phyloP scores from a whole-genome alignment of 257 asterid genomes.

The Sherardia arvensis region DNA sequence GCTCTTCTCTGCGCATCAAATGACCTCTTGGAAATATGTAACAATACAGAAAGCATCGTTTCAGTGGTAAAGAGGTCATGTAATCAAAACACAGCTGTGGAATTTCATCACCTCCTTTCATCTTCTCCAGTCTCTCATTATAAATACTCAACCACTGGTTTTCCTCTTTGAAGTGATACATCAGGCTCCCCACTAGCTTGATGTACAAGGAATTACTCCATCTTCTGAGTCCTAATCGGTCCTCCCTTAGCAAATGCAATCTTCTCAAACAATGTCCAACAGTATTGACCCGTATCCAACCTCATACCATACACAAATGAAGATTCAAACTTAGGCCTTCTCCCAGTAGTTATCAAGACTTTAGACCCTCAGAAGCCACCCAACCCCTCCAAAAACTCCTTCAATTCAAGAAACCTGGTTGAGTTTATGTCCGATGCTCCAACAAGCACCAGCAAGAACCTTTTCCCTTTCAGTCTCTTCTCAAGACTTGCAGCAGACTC shows the following conservation, averaged over 20 bases:
- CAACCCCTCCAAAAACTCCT: conserved; percentile 3
- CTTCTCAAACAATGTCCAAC: conserved; percentile 17
- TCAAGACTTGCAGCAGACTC: too few species aligned
- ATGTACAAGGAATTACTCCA: too few species aligned
- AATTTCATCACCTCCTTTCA: conserved; percentile 2
- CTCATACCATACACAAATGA: neutral
- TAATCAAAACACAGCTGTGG: conserved; percentile 15
- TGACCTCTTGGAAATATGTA: conserved; percentile 18
- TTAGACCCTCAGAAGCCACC: conserved; percentile 15
- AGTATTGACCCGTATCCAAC: neutral
- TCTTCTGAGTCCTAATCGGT: too few species aligned
- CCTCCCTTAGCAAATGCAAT: conserved; percentile 7
- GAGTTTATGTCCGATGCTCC: conserved; percentile 6
- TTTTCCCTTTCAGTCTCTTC: conserved; percentile 2
- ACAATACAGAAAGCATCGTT: conserved; percentile 18
- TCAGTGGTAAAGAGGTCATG: conserved; percentile 11
- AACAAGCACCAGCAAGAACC: conserved; percentile 17
- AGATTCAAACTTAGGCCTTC: neutral
- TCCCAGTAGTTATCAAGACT: conserved; percentile 17
- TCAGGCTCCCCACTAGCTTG: too few species aligned
- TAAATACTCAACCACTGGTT: too few species aligned
- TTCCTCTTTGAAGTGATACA: too few species aligned
- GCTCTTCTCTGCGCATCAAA: conserved; percentile 15
- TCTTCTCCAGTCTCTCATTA: too few species aligned
- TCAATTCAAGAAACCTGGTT: conserved; percentile 1